Evolutionary conservation across 495 filamentous ascomycete genomes (phyloP), one percentile per base, ranked within the genome.

Genomic region (Bacidia rubella): DNA sequence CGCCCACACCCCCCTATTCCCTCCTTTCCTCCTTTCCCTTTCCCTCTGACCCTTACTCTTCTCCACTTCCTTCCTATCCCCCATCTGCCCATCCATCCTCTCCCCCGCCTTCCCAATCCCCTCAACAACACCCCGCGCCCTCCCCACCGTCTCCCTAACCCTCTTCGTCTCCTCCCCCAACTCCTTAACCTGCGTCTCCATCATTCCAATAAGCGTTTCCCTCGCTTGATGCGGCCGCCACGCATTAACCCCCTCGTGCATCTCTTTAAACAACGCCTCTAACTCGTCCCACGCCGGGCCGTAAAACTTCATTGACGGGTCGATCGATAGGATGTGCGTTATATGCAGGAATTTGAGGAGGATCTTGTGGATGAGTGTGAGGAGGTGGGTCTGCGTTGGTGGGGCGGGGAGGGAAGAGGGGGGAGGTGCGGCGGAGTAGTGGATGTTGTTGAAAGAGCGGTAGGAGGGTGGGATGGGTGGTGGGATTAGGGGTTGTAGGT

Each of bases 171-270:
- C 90, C n/a, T 74, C 76, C 55, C 76, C 78, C 52, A 79, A 82
- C 54, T 69, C 73, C 55, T 84, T 79, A 29, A 95, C 64, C 63
- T 92, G 85, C 59, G 86, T 84, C 68, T 95, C 87, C 89, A 98
- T 92, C 75, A 92, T 78, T 61, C 81, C 64, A 23, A 95, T 93
- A 41, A 97, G 70, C 25, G 81, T 88, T 68, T 97, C 93, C 35
- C 92, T 71, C 22, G 90, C 89, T 66, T 98, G 93, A 65, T 98
- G 92, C 2, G 92, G 93, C 21, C 92, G 81, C 65, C 96, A 97
- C 53, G 92, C 82, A 64, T 98, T 98, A 46, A 96, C 76, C 19
- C 90, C 74, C 56, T 89, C 85, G 64, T 96, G 87, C 49, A 89
- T 83, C 66, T 97, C 95, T 60, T 87, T 79, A 52, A 90, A 82